Conservation (phyloP, 78 protist species). For the Dictyostelium intermedium region DNA sequence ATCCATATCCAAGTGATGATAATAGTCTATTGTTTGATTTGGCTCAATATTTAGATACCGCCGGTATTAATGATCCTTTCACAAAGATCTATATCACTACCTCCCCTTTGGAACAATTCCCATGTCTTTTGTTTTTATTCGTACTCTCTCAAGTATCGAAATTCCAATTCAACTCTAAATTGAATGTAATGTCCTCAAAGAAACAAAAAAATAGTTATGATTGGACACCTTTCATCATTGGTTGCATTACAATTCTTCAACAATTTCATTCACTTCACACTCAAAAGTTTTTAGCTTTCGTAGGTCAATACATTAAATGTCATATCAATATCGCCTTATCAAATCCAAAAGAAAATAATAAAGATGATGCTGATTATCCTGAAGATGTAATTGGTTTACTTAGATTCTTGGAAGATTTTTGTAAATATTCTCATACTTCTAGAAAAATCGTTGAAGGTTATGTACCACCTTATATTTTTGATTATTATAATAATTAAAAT, state of each 20-base stretch:
- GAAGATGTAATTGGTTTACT: constrained; percentile 81
- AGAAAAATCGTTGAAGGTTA: constrained; percentile 76
- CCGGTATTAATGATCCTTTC: constrained; percentile 89
- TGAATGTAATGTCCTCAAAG: constrained; percentile 41
- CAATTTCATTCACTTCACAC: constrained; percentile 91
- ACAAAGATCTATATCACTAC: constrained; percentile 90
- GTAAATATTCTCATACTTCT: constrained; percentile 53
- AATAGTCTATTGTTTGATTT: constrained; percentile 85
- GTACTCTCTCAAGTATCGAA: constrained; percentile 73
- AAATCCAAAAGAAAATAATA: constrained; percentile 27
- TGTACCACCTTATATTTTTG: constrained; percentile 83
- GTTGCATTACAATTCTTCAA: constrained; percentile 91
- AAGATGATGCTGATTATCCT: constrained; percentile 75
- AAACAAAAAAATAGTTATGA: constrained; percentile 73
- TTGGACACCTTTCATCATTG: constrained; percentile 90
- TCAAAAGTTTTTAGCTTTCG: constrained; percentile 61
- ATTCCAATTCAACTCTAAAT: constrained; percentile 50
- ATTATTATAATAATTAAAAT: constrained; percentile 39
- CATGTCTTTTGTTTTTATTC: constrained; percentile 63
- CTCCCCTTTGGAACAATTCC: constrained; percentile 60
- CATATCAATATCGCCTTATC: constrained; percentile 45
- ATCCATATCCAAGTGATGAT: constrained; percentile 90
- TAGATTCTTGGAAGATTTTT: constrained; percentile 85
- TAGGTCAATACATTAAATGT: constrained; percentile 91
- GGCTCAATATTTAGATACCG: constrained; percentile 82